Conservation (phyloP, 768 basidiomycete species). For the Russula virescens region DNA sequence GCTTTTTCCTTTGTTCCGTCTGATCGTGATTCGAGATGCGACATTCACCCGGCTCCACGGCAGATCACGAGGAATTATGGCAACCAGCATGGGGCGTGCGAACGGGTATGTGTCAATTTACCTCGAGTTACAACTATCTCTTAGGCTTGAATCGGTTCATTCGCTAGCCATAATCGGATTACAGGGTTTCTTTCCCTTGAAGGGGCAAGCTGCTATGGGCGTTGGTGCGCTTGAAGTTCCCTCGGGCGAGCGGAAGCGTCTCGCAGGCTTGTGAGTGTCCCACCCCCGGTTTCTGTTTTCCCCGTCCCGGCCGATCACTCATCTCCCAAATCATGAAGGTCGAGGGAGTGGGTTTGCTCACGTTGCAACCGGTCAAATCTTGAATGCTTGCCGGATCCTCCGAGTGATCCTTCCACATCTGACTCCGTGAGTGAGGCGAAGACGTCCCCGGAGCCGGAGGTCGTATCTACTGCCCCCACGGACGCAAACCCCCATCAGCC, state of each 20-base stretch:
- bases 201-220: constrained; percentile 80
- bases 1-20: constrained; percentile 25
- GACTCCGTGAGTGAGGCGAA: background rate
- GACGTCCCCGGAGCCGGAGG: background rate
- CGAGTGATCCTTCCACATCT: background rate
- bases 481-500: background rate
- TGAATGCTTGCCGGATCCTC: constrained; percentile 65
- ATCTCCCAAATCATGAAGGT: constrained; percentile 39
- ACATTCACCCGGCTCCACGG: background rate
- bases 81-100: constrained; percentile 98
- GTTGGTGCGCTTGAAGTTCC: constrained; percentile 86
- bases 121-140: background rate
- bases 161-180: constrained; percentile 73
- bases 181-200: constrained; percentile 85
- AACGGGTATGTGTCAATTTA: constrained; percentile 52
- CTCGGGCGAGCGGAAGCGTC: constrained; percentile 63
- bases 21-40: constrained; percentile 6
- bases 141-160: background rate
- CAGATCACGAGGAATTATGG: constrained; percentile 95
- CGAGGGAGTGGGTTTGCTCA: constrained; percentile 75
- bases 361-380: constrained; percentile 64
- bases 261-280: constrained; percentile 62
- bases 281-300: background rate
- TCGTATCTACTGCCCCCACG: background rate
- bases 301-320: background rate